Evolutionary conservation across 2,329 filamentous ascomycete genomes (phyloP), one percentile per base, ranked within the genome.

Genomic region (Fusarium tuaranense): DNA sequence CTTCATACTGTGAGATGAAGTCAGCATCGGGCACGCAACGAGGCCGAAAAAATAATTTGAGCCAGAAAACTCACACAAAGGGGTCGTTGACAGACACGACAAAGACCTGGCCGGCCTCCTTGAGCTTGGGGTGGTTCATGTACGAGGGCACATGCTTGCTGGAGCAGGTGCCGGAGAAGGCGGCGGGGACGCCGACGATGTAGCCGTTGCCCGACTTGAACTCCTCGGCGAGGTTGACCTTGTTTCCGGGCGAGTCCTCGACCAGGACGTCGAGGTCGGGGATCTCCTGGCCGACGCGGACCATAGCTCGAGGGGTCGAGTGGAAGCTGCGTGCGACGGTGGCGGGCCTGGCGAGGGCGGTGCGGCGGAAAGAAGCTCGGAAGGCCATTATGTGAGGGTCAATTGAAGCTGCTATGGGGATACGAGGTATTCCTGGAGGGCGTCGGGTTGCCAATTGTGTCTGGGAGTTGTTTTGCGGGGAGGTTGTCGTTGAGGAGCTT

Each of bases 41-140:
- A 22, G 13, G 5, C 6, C 20, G 30, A 18, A 48, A 60, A 22
- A 12, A 7, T 16, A 10, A 61, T 30, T 7, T 25, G n/a, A 10
- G 13, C 7, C 14, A 16, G 51, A 5, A 34, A 51, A 85, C 93
- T 84, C 87, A 97, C 94, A 98, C 95, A 82, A 98, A 98, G 22
- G 95, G 91, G 82, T 98, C 96, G 82, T 98, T 98, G 81, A 98
- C 95, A 18, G 94, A 92, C 67, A 98, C 91, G 46, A 98, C 94
- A 80, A 97, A 97, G 55, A 98, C 94, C 79, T 93, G 88, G 59
- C 95, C 95, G 34, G 94, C 94, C 70, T 92, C 88, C 85, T 94
- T 94, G 78, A 97, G 88, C 82, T 92, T 91, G 65, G 92, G 88
- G 81, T 94, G 93, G 80, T 91, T 92, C 83, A 98, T 93, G 85